phyloP scores from a whole-genome alignment of 1,139 yeast genomes.

The Yamadazyma triangularis region DNA sequence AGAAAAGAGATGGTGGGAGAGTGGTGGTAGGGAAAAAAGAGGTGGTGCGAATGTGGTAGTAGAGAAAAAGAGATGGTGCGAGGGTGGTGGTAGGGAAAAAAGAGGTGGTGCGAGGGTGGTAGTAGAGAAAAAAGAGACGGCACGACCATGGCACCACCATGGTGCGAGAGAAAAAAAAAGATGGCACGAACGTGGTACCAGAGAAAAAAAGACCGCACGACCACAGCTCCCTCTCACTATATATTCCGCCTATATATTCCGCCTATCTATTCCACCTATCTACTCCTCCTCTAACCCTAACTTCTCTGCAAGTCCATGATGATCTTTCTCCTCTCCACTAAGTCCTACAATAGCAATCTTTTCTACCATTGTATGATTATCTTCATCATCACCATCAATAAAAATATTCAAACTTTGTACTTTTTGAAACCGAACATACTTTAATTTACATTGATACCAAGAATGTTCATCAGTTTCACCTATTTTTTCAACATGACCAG shows the following conservation, averaged over 20 bases:
- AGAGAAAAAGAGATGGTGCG: too few species aligned
- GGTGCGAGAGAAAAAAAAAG: not conserved
- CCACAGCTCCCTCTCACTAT: not conserved
- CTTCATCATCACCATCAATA: slow-evolving; percentile 65
- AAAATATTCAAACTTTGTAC: slow-evolving; percentile 54
- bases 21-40: too few species aligned
- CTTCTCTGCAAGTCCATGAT: slow-evolving; percentile 25
- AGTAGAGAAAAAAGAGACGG: too few species aligned
- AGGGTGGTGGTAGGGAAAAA: too few species aligned
- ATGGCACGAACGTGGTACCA: too few species aligned
- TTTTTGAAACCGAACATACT: slow-evolving; percentile 60
- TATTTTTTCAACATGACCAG: slow-evolving; percentile 35
- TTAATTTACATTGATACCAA: slow-evolving; percentile 53
- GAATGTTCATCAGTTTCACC: slow-evolving; percentile 26
- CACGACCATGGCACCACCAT: too few species aligned
- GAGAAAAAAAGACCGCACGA: not conserved
- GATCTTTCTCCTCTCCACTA: slow-evolving; percentile 52
- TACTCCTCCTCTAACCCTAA: slow-evolving; percentile 17
- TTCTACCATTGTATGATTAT: slow-evolving; percentile 49
- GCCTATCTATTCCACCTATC: not conserved
- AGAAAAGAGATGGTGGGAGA: too few species aligned
- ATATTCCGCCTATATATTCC: not conserved
- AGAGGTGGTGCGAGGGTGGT: too few species aligned
- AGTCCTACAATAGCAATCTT: slow-evolving; percentile 52
- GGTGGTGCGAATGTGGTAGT: not conserved